A percentile compares a stretch with the other conserved stretches of the same genome.
Evolutionary conservation across 371 early-diverging fungal species (phyloP).

Genomic region (Polyrhizophydium stewartii): DNA sequence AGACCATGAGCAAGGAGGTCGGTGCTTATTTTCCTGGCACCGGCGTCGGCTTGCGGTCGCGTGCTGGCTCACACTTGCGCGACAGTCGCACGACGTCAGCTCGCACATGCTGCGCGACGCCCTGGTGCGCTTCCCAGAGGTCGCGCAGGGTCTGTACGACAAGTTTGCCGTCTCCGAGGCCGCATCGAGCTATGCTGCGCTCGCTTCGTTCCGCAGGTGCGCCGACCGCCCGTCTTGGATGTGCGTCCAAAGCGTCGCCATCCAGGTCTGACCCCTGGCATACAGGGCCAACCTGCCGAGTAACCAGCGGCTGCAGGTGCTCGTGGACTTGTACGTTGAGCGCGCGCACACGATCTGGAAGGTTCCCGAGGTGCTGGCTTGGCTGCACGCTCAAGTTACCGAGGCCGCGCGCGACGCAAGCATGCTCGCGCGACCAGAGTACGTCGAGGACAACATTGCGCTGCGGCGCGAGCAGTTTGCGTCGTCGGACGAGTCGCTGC

Average conservation of each 20-base stretch:
- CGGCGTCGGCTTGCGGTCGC: not conserved
- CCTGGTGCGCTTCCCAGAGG: slow-evolving; percentile 50
- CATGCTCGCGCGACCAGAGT: not conserved
- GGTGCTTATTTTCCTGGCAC: not conserved
- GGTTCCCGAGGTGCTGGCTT: slow-evolving; percentile 56
- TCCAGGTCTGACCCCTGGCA: not conserved
- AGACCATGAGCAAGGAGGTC: slow-evolving; percentile 22
- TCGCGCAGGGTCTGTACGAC: slow-evolving; percentile 34
- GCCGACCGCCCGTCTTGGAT: not conserved
- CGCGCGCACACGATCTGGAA: slow-evolving; percentile 66
- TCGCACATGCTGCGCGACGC: slow-evolving; percentile 59
- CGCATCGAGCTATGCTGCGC: slow-evolving; percentile 18
- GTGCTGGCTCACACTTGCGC: not conserved
- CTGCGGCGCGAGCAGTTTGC: slow-evolving; percentile 2
- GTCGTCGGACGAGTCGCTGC: slow-evolving; percentile 35
- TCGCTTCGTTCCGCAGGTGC: slow-evolving; percentile 22
- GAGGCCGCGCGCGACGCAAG: not conserved
- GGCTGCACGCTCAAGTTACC: slow-evolving; percentile 14
- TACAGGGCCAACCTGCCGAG: slow-evolving; percentile 5
- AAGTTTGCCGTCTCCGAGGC: slow-evolving; percentile 36
- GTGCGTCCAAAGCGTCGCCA: slow-evolving; percentile 3
- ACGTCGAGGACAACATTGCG: not conserved
- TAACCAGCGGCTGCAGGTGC: slow-evolving; percentile 28
- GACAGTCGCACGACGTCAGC: slow-evolving; percentile 37
- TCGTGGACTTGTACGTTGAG: slow-evolving; percentile 54